Evolutionary conservation across 345 rosid genomes (phyloP).

Genomic region (Punica granatum): DNA sequence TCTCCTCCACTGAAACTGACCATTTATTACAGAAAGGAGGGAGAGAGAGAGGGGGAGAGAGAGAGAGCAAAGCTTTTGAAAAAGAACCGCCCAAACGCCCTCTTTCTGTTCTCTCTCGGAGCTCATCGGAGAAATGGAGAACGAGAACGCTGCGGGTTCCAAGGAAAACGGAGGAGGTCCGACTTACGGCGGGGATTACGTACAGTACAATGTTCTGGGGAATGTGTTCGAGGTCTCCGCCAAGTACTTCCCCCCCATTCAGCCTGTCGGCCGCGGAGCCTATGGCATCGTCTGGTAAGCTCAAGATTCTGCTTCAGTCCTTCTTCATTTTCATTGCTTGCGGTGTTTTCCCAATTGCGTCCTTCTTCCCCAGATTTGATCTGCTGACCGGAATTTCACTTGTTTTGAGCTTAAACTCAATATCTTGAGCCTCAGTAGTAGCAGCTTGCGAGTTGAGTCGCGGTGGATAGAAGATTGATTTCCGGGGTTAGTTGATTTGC

Average conservation of each 20-base stretch:
- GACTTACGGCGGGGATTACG: constrained; percentile 38
- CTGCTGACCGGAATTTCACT: not conserved
- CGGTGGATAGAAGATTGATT: not conserved
- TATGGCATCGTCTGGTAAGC: constrained; percentile 83
- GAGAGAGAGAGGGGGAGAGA: too few relatives aligned
- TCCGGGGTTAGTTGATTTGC: not conserved
- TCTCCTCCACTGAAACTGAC: not conserved
- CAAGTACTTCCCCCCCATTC: constrained; percentile 75
- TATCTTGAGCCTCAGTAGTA: not conserved
- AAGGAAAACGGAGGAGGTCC: constrained; percentile 3
- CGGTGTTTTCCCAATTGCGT: not conserved
- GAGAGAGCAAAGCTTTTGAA: constrained; percentile 3
- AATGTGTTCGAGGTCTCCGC: constrained; percentile 57
- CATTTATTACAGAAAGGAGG: not conserved
- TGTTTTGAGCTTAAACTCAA: not conserved
- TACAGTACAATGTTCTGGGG: constrained; percentile 58
- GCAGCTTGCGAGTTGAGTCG: not conserved
- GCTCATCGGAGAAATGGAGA: constrained; percentile 7
- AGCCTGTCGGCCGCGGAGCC: constrained; percentile 85
- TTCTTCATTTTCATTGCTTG: not conserved
- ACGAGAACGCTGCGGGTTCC: not conserved
- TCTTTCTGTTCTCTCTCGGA: not conserved
- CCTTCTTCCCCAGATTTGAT: not conserved
- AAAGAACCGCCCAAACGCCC: not conserved
- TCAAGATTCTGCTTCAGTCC: not conserved